Evolutionary conservation across 2,329 filamentous ascomycete species (phyloP).

Genomic region (Talaromyces rugulosus): DNA sequence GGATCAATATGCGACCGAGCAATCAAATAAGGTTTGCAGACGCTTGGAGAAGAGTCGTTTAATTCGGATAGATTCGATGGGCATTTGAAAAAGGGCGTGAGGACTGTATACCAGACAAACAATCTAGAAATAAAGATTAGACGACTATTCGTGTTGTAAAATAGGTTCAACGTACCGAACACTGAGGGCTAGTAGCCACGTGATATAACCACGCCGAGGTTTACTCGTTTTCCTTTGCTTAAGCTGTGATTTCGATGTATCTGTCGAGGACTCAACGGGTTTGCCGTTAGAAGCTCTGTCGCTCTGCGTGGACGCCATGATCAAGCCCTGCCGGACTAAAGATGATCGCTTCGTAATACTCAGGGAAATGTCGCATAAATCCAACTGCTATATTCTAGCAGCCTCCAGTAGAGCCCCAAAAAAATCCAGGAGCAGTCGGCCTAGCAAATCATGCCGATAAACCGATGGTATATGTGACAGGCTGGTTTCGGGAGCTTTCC

Average conservation of each 20-base stretch:
- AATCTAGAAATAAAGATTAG: constrained; percentile 51
- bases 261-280: constrained; percentile 13
- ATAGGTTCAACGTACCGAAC: constrained; percentile 28
- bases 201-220: constrained; percentile 20
- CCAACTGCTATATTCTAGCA: neutral
- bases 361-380: neutral
- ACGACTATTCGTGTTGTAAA: constrained; percentile 7
- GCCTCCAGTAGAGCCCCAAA: neutral
- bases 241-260: constrained; percentile 15
- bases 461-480: neutral
- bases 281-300: constrained; percentile 18
- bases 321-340: constrained; percentile 8
- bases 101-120: constrained; percentile 77
- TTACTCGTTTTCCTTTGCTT: constrained; percentile 13
- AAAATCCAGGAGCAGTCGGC: neutral
- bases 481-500: neutral
- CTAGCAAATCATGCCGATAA: constrained; percentile 5
- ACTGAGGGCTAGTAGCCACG: constrained; percentile 32
- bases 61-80: constrained; percentile 66
- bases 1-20: constrained; percentile 65
- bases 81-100: constrained; percentile 78
- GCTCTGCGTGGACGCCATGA: constrained; percentile 25
- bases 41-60: constrained; percentile 63
- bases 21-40: constrained; percentile 77
- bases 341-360: neutral